Evolutionary conservation across 2,329 filamentous ascomycete genomes (phyloP).

Genomic region (Colletotrichum sp.): DNA sequence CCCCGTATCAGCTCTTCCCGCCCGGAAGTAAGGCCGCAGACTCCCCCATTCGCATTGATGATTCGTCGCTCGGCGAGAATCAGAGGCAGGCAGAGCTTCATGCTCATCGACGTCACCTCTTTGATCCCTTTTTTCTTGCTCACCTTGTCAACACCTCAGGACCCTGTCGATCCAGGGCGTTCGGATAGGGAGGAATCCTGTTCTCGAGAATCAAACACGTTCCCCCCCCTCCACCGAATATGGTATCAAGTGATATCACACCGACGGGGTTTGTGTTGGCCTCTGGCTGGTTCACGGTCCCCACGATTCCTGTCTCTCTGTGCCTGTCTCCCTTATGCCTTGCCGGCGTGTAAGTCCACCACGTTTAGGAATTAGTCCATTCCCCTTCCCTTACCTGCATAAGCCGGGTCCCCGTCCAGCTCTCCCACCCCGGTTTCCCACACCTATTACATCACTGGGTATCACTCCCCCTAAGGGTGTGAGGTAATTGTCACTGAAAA

Average conservation of each 20-base stretch:
- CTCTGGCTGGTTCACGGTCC: background rate
- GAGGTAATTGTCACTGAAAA: conserved; percentile 9
- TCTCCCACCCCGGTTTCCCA: background rate
- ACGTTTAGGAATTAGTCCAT: background rate
- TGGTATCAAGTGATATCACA: conserved; percentile 21
- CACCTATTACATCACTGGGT: conserved; percentile 17
- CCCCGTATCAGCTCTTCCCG: background rate
- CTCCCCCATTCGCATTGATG: background rate
- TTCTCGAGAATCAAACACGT: background rate
- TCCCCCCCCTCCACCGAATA: background rate
- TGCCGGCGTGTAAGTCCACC: background rate
- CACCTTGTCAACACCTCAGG: background rate
- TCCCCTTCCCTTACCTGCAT: background rate
- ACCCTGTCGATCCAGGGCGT: conserved; percentile 3
- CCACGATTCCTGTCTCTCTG: background rate
- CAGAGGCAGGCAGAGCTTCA: background rate
- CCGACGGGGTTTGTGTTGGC: background rate
- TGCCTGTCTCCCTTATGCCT: background rate
- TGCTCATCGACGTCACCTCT: background rate
- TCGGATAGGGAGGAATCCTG: conserved; percentile 1
- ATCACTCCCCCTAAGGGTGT: conserved; percentile 7
- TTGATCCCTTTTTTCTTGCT: background rate
- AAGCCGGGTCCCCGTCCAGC: background rate
- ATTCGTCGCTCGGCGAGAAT: background rate
- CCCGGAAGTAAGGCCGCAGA: background rate